Base-by-base conservation (phyloP, 2,329 filamentous ascomycete genomes). In the Albifimbria verrucaria region DNA sequence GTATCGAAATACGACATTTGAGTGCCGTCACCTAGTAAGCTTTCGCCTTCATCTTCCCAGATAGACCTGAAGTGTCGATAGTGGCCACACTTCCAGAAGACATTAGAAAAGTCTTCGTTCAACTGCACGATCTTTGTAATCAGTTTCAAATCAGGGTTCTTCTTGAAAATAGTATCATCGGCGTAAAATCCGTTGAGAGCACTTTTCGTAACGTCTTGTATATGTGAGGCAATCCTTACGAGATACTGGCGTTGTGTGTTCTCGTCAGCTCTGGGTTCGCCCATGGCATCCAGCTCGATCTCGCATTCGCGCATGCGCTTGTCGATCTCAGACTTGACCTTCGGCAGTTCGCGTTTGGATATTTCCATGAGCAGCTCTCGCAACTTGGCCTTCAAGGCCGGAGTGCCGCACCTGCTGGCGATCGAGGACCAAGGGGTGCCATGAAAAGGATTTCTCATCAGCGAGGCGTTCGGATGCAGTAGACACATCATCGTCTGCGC, bases 401-500 rank as follows among this genome's bases (percentile, higher is more conserved):
- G 55, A 1, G 73, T 68, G 0, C 76, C 76, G 0, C 70, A 50
- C 0, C 66, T 62, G 0, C 68, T 65, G 0, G 55, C 41, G 0
- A 72, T 59, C 1, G 3, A 53, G 0, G 56, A 57, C 77, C 76
- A 80, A 0, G 71, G 71, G 56, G 46, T 0, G 62, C 15, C 0
- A 51, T 18, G 45, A 78, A 78, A 80, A 77, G 0, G 26, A 49
- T 1, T 51, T 61, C 54, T 79, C 77, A 0, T 61, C 52, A 0
- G 28, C 46, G 6, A 68, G 58, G 0, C 75, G 69, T 1, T 72
- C 56, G 1, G 61, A 52, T 0, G 72, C 51, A 0, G 61, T 66
- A 1, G 70, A 69, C 1, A 60, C 51, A 0, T 45, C 57, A 5
- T 79, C 75, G 15, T 78, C 76, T 0, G 74, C 71, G 10, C 77